Evolutionary conservation across 805 yeast species (phyloP).

Genomic region (Starmera caribaea): DNA sequence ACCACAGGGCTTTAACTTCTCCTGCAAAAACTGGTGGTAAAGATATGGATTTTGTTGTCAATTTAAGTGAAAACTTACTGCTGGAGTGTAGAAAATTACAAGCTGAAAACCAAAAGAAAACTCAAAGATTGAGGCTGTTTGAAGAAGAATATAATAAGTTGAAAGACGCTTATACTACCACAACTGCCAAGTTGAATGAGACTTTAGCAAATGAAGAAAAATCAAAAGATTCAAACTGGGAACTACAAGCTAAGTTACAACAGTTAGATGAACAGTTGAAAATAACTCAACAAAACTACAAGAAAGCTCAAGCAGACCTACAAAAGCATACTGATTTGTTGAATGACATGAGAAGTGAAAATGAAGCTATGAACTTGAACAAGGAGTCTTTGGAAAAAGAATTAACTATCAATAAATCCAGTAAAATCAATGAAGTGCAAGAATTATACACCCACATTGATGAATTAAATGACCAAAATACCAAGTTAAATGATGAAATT

Average conservation of each 20-base stretch:
- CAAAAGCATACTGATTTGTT: constrained; percentile 27
- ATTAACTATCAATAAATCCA: constrained; percentile 24
- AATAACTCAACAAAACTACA: constrained; percentile 31
- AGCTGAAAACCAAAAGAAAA: constrained; percentile 46
- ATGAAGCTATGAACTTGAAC: constrained; percentile 36
- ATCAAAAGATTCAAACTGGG: constrained; percentile 55
- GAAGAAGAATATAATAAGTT: constrained; percentile 31
- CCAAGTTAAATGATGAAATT: constrained; percentile 37
- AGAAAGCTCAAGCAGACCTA: constrained; percentile 29
- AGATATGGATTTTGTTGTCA: constrained; percentile 65
- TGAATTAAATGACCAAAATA: constrained; percentile 63
- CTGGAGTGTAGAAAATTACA: constrained; percentile 62
- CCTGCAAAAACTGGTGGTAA: constrained; percentile 28
- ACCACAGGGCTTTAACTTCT: constrained; percentile 10
- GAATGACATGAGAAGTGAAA: constrained; percentile 31
- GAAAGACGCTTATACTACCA: constrained; percentile 10
- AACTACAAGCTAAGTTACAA: constrained; percentile 44
- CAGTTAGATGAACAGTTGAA: constrained; percentile 22
- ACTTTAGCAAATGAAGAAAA: constrained; percentile 30
- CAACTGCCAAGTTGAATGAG: constrained; percentile 16
- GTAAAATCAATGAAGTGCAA: constrained; percentile 31
- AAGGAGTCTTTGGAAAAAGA: constrained; percentile 31
- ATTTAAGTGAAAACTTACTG: constrained; percentile 61
- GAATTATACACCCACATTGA: constrained; percentile 43
- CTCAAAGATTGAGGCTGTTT: constrained; percentile 30